Base-by-base conservation (phyloP, 768 basidiomycete genomes). In the Mycena latifolia region DNA sequence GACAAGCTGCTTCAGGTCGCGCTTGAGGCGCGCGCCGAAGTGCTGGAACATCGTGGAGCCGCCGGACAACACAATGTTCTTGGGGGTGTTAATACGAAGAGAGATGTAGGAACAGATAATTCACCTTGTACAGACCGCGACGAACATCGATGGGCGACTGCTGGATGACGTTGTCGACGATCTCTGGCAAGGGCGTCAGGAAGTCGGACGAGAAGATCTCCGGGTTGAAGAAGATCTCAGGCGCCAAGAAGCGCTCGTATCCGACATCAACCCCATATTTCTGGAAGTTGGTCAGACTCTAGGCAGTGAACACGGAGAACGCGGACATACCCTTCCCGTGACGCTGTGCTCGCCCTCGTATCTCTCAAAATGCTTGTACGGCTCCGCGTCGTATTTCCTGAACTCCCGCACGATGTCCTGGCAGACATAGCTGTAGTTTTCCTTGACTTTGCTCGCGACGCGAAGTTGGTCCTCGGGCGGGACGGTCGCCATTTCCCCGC, bases 31-130 rank as follows among this genome's bases (percentile, higher is more conserved):
- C 76, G 95, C 91, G n/a, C 95, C 95, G 75, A 99, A 99, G 82
- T 98, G 92, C 72, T 97, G 94, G 85, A 99, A 99, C 97, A 98
- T 99, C 53, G 98, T 99, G 12, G 95, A 97, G 24, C 98, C 98
- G 61, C 98, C 98, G 0, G 94, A 96, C 2, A 99, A 81, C 9
- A 99, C 98, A 60, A 99, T 99, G 79, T 99, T 99, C 94, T 96
- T 63, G 18, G 52, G 22, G 14, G 55, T 17, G 12, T 35, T 58
- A 6, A 50, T 5, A 20, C 3, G 22, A 63, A 24, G 14, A n/a
- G 39, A 24, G 18, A 10, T 17, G 15, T 35, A 20, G 17, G 35
- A 12, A 25, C 22, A 55, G 25, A 39, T 53, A 50, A 14, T 77
- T 56, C 57, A 91, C 94, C 88, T 96, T 97, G 84, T 99, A 99